Conservation (phyloP, 2,329 filamentous ascomycete genomes). For the Epichloe aotearoae region DNA sequence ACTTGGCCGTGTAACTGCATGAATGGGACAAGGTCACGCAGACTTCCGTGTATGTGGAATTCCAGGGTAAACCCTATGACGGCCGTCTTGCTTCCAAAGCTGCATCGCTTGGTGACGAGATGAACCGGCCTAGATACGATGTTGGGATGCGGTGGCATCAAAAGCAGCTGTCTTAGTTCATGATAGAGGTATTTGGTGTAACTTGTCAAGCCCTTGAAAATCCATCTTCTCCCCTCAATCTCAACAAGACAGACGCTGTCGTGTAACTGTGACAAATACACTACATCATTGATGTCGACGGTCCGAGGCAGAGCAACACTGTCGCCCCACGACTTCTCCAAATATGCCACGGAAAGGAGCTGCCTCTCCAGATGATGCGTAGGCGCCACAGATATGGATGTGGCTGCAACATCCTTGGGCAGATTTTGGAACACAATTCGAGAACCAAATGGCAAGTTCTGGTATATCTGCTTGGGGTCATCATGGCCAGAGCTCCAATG, state of each 20-base stretch:
- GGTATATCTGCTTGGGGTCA: conserved; percentile 24
- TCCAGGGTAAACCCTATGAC: conserved; percentile 44
- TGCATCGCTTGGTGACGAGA: conserved; percentile 40
- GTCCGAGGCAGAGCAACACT: conserved; percentile 28
- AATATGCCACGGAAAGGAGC: conserved; percentile 28
- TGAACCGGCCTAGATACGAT: conserved; percentile 38
- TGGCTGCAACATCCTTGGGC: conserved; percentile 31
- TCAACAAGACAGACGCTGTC: conserved; percentile 45
- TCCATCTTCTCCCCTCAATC: conserved; percentile 28
- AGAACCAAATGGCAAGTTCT: conserved; percentile 41
- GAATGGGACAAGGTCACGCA: conserved; percentile 41
- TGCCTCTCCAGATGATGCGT: conserved; percentile 41
- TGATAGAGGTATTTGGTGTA: conserved; percentile 48
- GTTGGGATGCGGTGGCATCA: conserved; percentile 36
- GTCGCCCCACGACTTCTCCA: conserved; percentile 31
- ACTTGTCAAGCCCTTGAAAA: conserved; percentile 46
- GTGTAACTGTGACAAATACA: conserved; percentile 39
- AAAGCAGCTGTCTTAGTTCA: conserved; percentile 42
- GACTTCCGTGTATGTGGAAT: conserved; percentile 38
- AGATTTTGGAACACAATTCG: conserved; percentile 41
- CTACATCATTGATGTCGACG: conserved; percentile 36
- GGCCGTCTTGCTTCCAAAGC: conserved; percentile 41
- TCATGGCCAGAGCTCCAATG: conserved; percentile 29
- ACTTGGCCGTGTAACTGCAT: conserved; percentile 33
- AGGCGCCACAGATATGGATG: conserved; percentile 32